Percentiles rank a stretch among this genome's conserved stretches.
Conservation (phyloP, 371 early-diverging fungal species). For the Mucor saturninus region DNA sequence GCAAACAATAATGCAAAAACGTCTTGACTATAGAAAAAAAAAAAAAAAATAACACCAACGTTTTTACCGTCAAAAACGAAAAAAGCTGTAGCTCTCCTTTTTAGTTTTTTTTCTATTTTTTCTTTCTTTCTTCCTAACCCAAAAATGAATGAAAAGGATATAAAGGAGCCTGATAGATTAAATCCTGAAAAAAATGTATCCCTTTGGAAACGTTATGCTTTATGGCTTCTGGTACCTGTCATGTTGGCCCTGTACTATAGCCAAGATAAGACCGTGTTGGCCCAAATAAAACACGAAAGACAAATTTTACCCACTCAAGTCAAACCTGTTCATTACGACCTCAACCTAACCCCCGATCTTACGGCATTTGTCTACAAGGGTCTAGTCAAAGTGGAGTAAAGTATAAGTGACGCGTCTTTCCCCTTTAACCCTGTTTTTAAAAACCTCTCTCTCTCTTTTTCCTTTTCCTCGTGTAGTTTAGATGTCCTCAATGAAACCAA, state of each 20-base stretch:
- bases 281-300: slow-evolving; percentile 33
- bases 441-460: neutral
- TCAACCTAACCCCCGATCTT: slow-evolving; percentile 74
- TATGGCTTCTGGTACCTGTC: slow-evolving; percentile 21
- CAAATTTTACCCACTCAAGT: slow-evolving; percentile 77
- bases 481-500: slow-evolving; percentile 58
- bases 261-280: slow-evolving; percentile 15
- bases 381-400: slow-evolving; percentile 47
- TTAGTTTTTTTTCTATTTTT: neutral
- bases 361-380: slow-evolving; percentile 73
- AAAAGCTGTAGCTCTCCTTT: too few relatives aligned
- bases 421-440: neutral
- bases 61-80: too few relatives aligned
- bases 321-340: slow-evolving; percentile 77
- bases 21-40: neutral
- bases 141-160: neutral
- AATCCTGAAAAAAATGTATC: slow-evolving; percentile 8
- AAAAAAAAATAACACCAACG: neutral
- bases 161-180: neutral
- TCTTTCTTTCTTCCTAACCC: neutral
- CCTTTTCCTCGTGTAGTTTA: slow-evolving; percentile 31
- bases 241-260: slow-evolving; percentile 23
- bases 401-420: neutral
- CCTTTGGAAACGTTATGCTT: slow-evolving; percentile 17
- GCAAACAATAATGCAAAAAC: slow-evolving; percentile 1